Evolutionary conservation across 371 early-diverging fungal genomes (phyloP), one percentile per base, ranked within the genome.

Genomic region (Neoconidiobolus thromboides): DNA sequence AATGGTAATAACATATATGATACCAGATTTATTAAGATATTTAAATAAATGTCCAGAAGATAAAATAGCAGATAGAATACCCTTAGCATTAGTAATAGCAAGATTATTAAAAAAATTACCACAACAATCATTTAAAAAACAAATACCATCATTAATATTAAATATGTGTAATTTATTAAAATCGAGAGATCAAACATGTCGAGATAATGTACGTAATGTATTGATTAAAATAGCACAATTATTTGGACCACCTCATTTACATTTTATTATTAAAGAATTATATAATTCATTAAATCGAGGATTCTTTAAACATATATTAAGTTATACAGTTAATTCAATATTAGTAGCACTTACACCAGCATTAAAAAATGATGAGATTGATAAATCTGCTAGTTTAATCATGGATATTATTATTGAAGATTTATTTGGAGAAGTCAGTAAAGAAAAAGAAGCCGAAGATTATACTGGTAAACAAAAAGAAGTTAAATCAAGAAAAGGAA

Each of bases 281-380:
- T 70, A 74, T 48, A 73, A 82, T 10, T 82, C 87, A 2, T 70
- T 96, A 56, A 74, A 77, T 15, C 77, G 86, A 12, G 97, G 96
- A 48, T 89, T 88, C 61, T 88, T 91, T 67, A 73, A 85, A 44
- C 96, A 96, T 66, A 89, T 96, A 4, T 80, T 96, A 10, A 89
- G 88, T 5, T 95, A 80, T 71, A 92, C 96, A 0, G 67, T 94
- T 54, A 85, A 93, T 64, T 69, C 83, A 1, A 65, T 97, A 60
- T 63, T 96, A 39, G 70, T 69, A 9, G 79, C 82, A 52, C 69
- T 90, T 49, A 66, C 77, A 6, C 75, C 81, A 5, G 75, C 71
- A 0, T 51, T 82, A 40, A 65, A 76, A 26, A 77, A 78, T 0
- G 91, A 90, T 15, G 78, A 77, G 3, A 62, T 96, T n/a, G 93